Percentiles rank a stretch among this genome's conserved stretches.
Conservation (phyloP, 2,329 filamentous ascomycete genomes). For the Cladorrhinum sp. region DNA sequence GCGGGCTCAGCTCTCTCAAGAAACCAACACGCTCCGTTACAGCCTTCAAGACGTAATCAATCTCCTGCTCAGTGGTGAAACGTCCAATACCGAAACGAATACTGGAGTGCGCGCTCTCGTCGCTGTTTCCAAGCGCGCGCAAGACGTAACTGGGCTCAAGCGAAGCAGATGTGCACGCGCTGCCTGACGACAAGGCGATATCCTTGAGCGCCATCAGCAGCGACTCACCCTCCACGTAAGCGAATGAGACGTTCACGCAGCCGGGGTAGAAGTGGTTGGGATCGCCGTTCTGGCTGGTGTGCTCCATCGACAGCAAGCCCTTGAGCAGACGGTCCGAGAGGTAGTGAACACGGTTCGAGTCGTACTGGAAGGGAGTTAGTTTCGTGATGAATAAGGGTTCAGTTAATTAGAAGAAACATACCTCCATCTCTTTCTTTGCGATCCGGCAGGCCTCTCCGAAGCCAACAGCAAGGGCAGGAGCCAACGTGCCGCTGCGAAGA, state of each 20-base stretch:
- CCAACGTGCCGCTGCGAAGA: constrained; percentile 87
- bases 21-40: constrained; percentile 89
- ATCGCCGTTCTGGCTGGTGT: constrained; percentile 89
- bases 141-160: constrained; percentile 96
- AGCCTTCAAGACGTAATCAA: constrained; percentile 95
- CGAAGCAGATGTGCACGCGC: constrained; percentile 94
- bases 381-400: not conserved
- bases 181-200: constrained; percentile 93
- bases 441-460: constrained; percentile 96
- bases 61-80: constrained; percentile 92
- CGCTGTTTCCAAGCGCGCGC: constrained; percentile 88
- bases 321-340: constrained; percentile 81
- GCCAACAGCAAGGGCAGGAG: constrained; percentile 82
- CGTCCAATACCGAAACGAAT: constrained; percentile 97
- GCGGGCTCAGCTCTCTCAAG: constrained; percentile 86
- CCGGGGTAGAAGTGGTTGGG: constrained; percentile 83
- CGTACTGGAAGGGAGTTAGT: constrained; percentile 62
- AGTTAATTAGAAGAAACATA: constrained; percentile 52
- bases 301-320: constrained; percentile 83
- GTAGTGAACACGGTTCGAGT: constrained; percentile 75
- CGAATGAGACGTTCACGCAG: constrained; percentile 97
- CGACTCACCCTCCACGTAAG: constrained; percentile 96
- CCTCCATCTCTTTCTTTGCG: constrained; percentile 83
- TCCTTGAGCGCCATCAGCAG: constrained; percentile 98
- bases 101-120: constrained; percentile 96